Conservation (phyloP, 2,329 filamentous ascomycete genomes). For the Fusarium nygamai region DNA sequence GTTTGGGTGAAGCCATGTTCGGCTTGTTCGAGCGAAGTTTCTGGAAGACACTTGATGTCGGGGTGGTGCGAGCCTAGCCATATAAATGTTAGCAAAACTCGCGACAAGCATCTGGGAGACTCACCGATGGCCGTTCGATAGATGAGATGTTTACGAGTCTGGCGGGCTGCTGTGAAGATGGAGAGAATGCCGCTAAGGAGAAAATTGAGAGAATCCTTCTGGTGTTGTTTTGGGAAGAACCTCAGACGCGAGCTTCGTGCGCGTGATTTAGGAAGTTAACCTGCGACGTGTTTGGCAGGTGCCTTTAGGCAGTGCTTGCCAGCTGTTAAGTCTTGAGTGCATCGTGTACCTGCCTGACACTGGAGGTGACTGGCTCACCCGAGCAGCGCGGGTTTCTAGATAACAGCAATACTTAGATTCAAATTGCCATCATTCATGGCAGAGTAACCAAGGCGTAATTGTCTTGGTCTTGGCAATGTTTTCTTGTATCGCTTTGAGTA, state of each 20-base stretch:
- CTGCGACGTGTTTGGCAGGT: accelerated
- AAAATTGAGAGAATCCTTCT: background rate
- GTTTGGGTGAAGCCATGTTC: background rate
- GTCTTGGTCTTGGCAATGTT: accelerated
- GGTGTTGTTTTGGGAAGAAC: no score
- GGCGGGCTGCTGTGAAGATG: no score
- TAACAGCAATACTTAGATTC: accelerated
- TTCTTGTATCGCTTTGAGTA: background rate
- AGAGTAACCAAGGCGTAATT: accelerated
- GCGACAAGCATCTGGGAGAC: background rate
- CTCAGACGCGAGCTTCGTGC: no score
- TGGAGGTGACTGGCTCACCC: background rate
- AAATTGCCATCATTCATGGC: background rate
- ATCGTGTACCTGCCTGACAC: background rate
- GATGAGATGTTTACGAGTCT: accelerated
- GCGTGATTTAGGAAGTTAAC: no score
- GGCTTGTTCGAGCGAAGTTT: background rate
- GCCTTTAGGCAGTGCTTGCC: background rate
- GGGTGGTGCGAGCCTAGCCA: background rate
- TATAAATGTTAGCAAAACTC: no score
- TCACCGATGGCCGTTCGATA: accelerated
- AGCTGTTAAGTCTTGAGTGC: accelerated
- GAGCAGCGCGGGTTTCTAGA: accelerated
- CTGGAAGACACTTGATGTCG: background rate
- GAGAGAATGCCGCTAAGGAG: background rate